phyloP scores from a whole-genome alignment of 106 monocot species.

The Dendrobium huoshanense region DNA sequence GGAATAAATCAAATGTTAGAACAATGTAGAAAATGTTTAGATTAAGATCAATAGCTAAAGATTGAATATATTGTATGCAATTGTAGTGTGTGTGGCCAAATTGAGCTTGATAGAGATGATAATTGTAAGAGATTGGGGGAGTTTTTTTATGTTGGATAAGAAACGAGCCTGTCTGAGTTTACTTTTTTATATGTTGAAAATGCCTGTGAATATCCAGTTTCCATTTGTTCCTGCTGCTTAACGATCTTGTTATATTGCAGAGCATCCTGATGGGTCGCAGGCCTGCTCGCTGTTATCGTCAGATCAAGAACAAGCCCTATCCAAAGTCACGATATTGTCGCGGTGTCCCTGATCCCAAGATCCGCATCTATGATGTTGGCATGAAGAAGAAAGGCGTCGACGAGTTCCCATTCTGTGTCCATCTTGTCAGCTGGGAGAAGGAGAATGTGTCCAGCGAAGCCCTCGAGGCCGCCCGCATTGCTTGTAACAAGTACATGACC shows the following conservation, averaged over 20 bases:
- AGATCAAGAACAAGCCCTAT: slow-evolving; percentile 25
- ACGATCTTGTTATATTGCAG: neutral
- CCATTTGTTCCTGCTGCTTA: too few relatives aligned
- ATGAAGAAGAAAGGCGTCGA: slow-evolving; percentile 60
- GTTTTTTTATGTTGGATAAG: too few relatives aligned
- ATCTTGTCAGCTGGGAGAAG: slow-evolving; percentile 46
- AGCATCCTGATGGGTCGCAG: neutral
- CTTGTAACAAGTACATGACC: slow-evolving; percentile 37
- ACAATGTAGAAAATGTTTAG: too few relatives aligned
- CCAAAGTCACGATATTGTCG: slow-evolving; percentile 48
- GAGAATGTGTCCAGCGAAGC: slow-evolving; percentile 39
- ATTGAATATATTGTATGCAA: too few relatives aligned
- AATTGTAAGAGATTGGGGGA: neutral
- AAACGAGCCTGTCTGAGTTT: neutral
- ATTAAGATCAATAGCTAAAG: too few relatives aligned
- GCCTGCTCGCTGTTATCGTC: slow-evolving; percentile 24
- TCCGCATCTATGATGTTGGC: slow-evolving; percentile 52
- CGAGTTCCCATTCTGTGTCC: slow-evolving; percentile 36
- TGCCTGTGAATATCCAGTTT: too few relatives aligned
- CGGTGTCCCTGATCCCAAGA: slow-evolving; percentile 55
- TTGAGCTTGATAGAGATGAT: neutral
- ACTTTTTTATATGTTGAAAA: too few relatives aligned
- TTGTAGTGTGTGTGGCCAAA: too few relatives aligned
- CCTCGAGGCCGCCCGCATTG: slow-evolving; percentile 33
- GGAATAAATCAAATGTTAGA: too few relatives aligned